Base-by-base conservation (phyloP, 2,329 filamentous ascomycete genomes). In the Cadophora luteo-olivacea region DNA sequence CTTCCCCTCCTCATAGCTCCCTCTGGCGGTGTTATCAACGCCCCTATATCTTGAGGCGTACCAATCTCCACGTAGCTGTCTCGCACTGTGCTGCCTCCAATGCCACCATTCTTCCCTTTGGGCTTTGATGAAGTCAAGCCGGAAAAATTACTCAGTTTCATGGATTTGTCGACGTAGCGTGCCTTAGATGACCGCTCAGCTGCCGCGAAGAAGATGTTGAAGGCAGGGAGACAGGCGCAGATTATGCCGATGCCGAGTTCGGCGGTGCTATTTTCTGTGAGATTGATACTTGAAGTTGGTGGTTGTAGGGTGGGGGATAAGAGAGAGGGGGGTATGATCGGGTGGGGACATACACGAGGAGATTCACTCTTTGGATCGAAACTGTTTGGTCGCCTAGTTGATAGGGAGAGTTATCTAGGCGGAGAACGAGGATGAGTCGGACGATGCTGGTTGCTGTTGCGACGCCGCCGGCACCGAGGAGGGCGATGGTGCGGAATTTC, bases 171-270 rank as follows among this genome's bases (percentile, higher is more conserved):
- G 8, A n/a, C 14, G 52, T 32, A 55, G 9, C 36, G 36, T 5
- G 29, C 29, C 29, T 29, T 38, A 8, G 49, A 25, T 52, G 49
- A 22, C 2, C 5, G 24, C 51, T 33, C 52, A 29, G 52, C 36
- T 14, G 25, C 12, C 4, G 52, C 29, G 52, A 55, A 55, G 52
- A 55, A 55, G 14, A 55, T 55, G 52, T 33, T 55, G 52, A 55
- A 55, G 4, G 52, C 52, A 5, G 52, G 52, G 14, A 55, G 52
- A 25, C 52, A 55, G 52, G 52, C 52, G 25, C 52, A 55, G 12
- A 55, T 55, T 55, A 55, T 55, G 16, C 52, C 52, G 22, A 55
- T 16, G 25, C 12, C 7, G 22, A 55, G 8, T 25, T 55, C 52
- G 14, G 52, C 52, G 25, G 52, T 55, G 12, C 52, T 55, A 29